Evolutionary conservation across 2,329 filamentous ascomycete species (phyloP), one percentile per base, ranked within the genome.

Genomic region (Claviceps sp.): DNA sequence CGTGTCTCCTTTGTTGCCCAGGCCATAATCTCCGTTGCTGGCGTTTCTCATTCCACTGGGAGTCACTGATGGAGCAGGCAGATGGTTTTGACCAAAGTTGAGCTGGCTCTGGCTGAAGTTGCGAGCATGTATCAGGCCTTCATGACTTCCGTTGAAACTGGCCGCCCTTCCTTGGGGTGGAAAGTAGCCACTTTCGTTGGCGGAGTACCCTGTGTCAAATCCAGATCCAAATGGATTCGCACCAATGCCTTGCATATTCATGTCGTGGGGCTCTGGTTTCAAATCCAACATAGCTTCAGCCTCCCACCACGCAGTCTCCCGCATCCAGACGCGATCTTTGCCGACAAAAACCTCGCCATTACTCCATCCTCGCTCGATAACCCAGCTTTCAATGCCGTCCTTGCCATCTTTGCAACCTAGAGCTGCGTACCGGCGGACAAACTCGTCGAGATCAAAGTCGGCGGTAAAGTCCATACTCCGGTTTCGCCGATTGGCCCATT

Each of bases 281-380:
- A 94, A 75, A 62, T 98, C 93, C 30, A 97, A 82, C 86, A 96
- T 95, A 55, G 81, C 87, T 70, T 98, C 93, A 5, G 90, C 91
- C 68, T 97, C 91, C 91, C 91, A 97, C 91, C 93, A 98, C 2
- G 90, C 87, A 53, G 74, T 78, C 68, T 98, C 93, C 48, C 91
- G 81, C 73, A 97, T 90, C 93, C 93, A 98, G 43, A 98, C 82
- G 37, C 93, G 86, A 67, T 97, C 89, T 53, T 82, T 84, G 52
- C 93, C 93, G 37, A 97, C 75, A 5, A 95, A 82, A 2, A 97
- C 89, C 69, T 97, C 93, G 41, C 93, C 93, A 60, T 98, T 98
- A 70, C 89, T 96, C 93, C 93, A 98, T 1, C 93, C 93, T 54
- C 93, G 83, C 68, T 97, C 90, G 48, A 97, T 77, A 53, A 94